phyloP scores from a whole-genome alignment of 495 filamentous ascomycete genomes.

The Parmelia sp. region DNA sequence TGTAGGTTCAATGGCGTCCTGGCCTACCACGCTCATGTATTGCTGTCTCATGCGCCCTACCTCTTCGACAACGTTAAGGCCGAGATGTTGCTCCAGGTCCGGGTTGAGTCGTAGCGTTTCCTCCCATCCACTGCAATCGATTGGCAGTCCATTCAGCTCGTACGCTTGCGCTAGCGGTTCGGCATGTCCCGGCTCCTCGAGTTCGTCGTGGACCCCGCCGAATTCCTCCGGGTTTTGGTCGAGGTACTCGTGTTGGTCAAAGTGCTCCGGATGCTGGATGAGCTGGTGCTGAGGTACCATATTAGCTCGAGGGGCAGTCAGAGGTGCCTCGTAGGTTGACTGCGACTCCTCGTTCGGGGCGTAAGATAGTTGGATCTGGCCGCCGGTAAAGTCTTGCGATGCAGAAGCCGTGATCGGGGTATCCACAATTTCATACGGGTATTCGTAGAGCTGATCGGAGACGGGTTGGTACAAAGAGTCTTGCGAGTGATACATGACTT shows the following conservation, averaged over 20 bases:
- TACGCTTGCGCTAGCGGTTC: background rate
- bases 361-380: constrained; percentile 16
- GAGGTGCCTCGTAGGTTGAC: constrained; percentile 7
- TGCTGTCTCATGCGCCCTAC: background rate
- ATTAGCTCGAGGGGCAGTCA: constrained; percentile 14
- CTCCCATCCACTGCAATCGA: constrained; percentile 8
- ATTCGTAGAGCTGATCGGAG: constrained; percentile 1
- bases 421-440: background rate
- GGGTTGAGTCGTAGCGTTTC: constrained; percentile 4
- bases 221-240: background rate
- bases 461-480: constrained; percentile 2
- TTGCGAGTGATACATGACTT: constrained; percentile 9
- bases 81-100: background rate
- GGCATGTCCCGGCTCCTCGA: background rate
- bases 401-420: background rate
- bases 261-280: constrained; percentile 14
- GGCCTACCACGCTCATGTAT: background rate
- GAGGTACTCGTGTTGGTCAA: constrained; percentile 2
- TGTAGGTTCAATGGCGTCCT: background rate
- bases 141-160: constrained; percentile 9
- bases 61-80: background rate
- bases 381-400: constrained; percentile 18
- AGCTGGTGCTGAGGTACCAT: constrained; percentile 17
- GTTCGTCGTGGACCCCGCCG: background rate
- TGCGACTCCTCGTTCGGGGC: background rate